Conservation (phyloP, 2,329 filamentous ascomycete species). For the Escovopsis weberi region DNA sequence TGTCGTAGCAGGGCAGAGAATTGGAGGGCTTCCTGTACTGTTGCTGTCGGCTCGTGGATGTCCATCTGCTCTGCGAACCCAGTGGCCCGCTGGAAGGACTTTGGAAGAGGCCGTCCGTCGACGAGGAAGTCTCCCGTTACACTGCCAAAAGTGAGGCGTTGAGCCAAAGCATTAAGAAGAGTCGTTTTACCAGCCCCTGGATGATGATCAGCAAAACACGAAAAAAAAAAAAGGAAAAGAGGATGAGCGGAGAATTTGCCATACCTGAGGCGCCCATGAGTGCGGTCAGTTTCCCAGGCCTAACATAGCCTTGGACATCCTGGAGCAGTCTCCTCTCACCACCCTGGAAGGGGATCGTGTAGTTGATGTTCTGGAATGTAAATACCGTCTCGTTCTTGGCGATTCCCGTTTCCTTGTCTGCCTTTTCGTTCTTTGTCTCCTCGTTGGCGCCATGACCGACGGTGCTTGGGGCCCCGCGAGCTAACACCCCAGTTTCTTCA, state of each 20-base stretch:
- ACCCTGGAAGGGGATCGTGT: conserved; percentile 39
- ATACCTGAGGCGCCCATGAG: conserved; percentile 50
- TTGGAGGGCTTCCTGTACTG: conserved; percentile 49
- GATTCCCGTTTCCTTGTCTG: conserved; percentile 27
- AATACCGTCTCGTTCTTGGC: conserved; percentile 47
- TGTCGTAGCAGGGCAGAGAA: conserved; percentile 54
- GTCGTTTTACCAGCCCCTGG: conserved; percentile 55
- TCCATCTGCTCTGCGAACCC: conserved; percentile 55
- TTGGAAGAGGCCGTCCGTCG: conserved; percentile 55
- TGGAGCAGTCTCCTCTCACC: conserved; percentile 57
- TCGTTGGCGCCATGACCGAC: conserved; percentile 9
- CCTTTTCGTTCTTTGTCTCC: conserved; percentile 15
- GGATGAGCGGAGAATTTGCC: conserved; percentile 1
- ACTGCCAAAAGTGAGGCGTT: conserved; percentile 62
- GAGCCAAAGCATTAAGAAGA: conserved; percentile 57
- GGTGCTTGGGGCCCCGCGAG: conserved; percentile 50
- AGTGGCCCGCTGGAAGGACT: conserved; percentile 66
- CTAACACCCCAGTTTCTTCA: conserved; percentile 27
- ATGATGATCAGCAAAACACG: background rate
- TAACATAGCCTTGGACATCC: conserved; percentile 71
- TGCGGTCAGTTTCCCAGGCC: conserved; percentile 66
- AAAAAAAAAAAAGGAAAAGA: no score
- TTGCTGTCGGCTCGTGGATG: conserved; percentile 50
- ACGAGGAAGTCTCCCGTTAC: conserved; percentile 68
- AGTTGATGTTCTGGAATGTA: conserved; percentile 36